A percentile compares a stretch with the other conserved stretches of the same genome.
Conservation (phyloP, 371 early-diverging fungal species). For the Rhizomucor pusillus region DNA sequence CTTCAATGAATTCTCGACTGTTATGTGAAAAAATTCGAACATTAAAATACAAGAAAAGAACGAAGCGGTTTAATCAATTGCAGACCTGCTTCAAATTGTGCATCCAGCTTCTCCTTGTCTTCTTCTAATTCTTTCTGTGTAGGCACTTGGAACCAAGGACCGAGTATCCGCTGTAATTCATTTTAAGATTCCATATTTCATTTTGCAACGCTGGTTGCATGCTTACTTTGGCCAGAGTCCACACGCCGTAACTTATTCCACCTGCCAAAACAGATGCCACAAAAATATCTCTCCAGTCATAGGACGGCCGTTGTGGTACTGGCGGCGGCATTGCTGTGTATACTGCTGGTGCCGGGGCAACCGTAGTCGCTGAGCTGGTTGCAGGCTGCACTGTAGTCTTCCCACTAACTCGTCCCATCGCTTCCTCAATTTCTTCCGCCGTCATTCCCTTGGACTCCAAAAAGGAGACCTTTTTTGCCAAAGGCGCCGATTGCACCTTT, state of each 20-base stretch:
- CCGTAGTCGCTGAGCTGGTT: slow-evolving; percentile 23
- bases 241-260: slow-evolving; percentile 85
- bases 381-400: slow-evolving; percentile 19
- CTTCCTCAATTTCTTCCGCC: slow-evolving; percentile 89
- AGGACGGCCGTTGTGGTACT: slow-evolving; percentile 69
- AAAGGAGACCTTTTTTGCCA: slow-evolving; percentile 91
- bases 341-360: slow-evolving; percentile 6
- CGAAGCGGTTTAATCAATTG: too few species aligned
- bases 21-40: too few species aligned
- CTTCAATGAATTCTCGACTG: slow-evolving; percentile 52
- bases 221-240: slow-evolving; percentile 74
- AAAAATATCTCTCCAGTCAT: slow-evolving; percentile 93
- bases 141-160: slow-evolving; percentile 70
- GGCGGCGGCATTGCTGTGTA: slow-evolving; percentile 34
- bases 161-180: slow-evolving; percentile 56
- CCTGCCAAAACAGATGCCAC: slow-evolving; percentile 86
- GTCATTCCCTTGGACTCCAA: slow-evolving; percentile 95
- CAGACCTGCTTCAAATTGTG: slow-evolving; percentile 68
- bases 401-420: slow-evolving; percentile 68
- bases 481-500: slow-evolving; percentile 83
- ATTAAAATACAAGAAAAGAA: too few species aligned
- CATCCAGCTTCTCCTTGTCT: slow-evolving; percentile 74
- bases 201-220: neutral
- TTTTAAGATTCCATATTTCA: too few species aligned
- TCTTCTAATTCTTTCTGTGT: slow-evolving; percentile 65